These are phyloP conservation scores for Hyaloperonospora brassicae DNA, from an alignment of 352 stramenopile genomes.

Conservation along the genomic window DNA sequence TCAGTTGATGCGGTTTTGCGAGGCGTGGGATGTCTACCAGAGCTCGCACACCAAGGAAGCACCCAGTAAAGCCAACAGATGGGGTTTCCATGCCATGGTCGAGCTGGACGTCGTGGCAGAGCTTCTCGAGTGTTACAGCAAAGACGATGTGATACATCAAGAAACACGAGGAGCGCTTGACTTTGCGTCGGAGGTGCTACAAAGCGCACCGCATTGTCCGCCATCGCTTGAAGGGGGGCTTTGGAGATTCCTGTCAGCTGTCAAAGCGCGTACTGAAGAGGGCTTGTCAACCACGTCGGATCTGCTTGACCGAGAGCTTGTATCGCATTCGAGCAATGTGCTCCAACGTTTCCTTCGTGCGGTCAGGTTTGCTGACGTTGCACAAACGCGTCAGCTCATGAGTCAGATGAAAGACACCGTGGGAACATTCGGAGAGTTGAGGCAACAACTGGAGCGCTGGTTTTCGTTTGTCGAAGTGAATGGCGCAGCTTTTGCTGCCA, in stretches of 20 bases:
- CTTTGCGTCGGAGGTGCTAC: conserved; percentile 30
- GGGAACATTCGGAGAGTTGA: conserved; percentile 19
- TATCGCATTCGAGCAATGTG: conserved; percentile 27
- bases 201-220: conserved; percentile 30
- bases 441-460: conserved; percentile 37
- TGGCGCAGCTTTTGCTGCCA: conserved; percentile 23
- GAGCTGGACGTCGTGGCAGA: conserved; percentile 26
- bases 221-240: conserved; percentile 23
- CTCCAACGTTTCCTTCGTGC: conserved; percentile 28
- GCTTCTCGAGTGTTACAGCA: conserved; percentile 30
- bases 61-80: conserved; percentile 15
- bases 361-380: conserved; percentile 20
- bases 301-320: conserved; percentile 4
- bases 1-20: conserved; percentile 26
- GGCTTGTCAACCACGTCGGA: background rate
- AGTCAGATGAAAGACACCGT: conserved; percentile 18
- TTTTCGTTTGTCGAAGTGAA: conserved; percentile 28
- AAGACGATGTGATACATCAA: conserved; percentile 11
- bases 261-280: conserved; percentile 22
- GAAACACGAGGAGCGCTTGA: conserved; percentile 22
- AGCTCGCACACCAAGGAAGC: conserved; percentile 26
- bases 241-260: conserved; percentile 24
- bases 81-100: conserved; percentile 27
- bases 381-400: conserved; percentile 19
- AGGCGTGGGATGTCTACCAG: conserved; percentile 29